Base-by-base conservation (phyloP, 768 basidiomycete species). In the Wakefieldia striispora region DNA sequence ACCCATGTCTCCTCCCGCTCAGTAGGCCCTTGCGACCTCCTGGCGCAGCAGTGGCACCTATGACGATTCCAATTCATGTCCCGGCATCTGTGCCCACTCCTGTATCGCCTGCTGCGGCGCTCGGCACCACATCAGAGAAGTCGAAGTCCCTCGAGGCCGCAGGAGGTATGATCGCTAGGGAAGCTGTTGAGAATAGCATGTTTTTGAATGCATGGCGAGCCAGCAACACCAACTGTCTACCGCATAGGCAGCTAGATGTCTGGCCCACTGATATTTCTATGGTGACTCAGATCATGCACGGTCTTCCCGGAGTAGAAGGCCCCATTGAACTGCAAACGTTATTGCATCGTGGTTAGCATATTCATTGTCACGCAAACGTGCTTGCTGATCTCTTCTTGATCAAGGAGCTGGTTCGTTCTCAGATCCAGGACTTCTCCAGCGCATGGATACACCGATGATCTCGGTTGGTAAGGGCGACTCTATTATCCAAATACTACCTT, bases 91-190 rank as follows among this genome's bases (percentile, higher is more conserved):
- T 85, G 0, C 89, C 88, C 1, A 93, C 91, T 0, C 91, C 91
- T 1, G 88, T 92, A 3, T 92, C 90, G 0, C 91, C 91, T 17
- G 88, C 87, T 4, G 85, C 86, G 1, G 73, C 74, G 1, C 69
- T 88, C 27, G 84, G 84, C 4, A 76, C 79, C 1, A 72, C 81
- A 1, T 78, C 79, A 4, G 88, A 88, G 61, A 82, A 81, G 53
- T 77, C 80, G 3, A 83, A 81, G 61, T 79, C 80, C 1, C 69
- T 91, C 20, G 88, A 90, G 62, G 78, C 81, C 0, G 80, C 82
- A 2, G 88, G 82, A 4, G 74, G 74, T 41, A 77, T 79, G 36
- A 64, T 91, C 23, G 82, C 83, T 5, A 71, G 68, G 27, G 90
- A 93, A 63, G 77, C 81, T 3, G 84, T 91, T 12, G 87, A 91